Evolutionary conservation across 2,329 filamentous ascomycete genomes (phyloP), one percentile per base, ranked within the genome.

Genomic region (Calonectria leucothoes): DNA sequence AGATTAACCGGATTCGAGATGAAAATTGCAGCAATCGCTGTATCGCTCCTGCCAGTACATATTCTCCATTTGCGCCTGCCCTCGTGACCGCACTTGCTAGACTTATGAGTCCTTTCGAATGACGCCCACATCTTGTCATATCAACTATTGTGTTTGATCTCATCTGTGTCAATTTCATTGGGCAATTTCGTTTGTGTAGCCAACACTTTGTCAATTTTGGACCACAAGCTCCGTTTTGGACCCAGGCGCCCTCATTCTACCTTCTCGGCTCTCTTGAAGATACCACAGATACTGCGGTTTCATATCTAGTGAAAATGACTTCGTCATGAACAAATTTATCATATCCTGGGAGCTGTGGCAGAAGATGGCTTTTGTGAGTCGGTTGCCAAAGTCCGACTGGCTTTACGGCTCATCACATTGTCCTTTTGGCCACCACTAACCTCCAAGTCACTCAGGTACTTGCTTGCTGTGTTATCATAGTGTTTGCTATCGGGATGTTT

Each of bases 331-430:
- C 65, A 82, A 80, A 48, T 94, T 95, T 84, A 95, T 94, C 84
- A 80, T 87, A 51, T 88, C 86, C 64, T 98, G 95, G 95, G 87
- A 90, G 78, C 86, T 97, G 80, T 98, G 95, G 95, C 91, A 97
- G 88, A 92, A 98, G 87, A 93, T 98, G 92, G 94, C 93, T 67
- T 95, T 98, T 86, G 95, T 98, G 87, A 88, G 94, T 89, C 14
- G 25, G 8, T 11, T 20, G 35, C 37, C 12, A 27, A 37, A 48
- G n/a, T n/a, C n/a, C n/a, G n/a, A n/a, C 20, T 20, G 39, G 20
- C 35, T 39, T 15, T 45, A 23, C 15, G 4, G 15, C 17, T 59
- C 6, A 20, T n/a, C 17, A 6, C 20, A 10, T 15, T 33, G 12
- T 11, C 20, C 27, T 17, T 55, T 37, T 11, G 37, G 15, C 15